Evolutionary conservation across 106 monocot species (phyloP), one percentile per base, ranked within the genome.

Genomic region (Narthecium ossifragum): DNA sequence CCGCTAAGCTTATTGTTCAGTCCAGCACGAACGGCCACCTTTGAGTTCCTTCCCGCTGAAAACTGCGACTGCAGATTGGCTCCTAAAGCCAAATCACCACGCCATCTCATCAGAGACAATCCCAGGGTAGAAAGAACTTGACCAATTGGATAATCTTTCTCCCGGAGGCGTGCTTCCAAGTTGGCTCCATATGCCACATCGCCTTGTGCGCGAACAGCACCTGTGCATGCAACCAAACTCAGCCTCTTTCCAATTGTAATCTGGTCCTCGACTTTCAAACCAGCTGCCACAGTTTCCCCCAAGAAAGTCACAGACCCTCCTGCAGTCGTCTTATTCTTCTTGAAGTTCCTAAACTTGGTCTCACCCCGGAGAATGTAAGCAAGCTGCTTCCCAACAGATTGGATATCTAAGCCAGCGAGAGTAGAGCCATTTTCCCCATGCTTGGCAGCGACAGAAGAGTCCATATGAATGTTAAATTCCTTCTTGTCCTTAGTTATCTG

Each of bases 401-500:
- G 96, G 51, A 96, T 70, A 48, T 90, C 90, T 59, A 96, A 90
- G 17, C 90, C 86, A 53, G 80, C 81, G 63, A 96, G 84, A 7
- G 75, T 74, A 1, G 96, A 96, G 9, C 73, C 83, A 67, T 78
- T 80, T 38, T 81, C 81, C 40, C 90, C 90, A 64, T 84, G 90
- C 49, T 90, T 96, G 37, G 84, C 78, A 7, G 96, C 55, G 36
- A 90, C 29, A 0, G 90, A 86, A 14, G 96, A 96, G 39, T 90
- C 90, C 46, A 96, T 36, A 56, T 90, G 86, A 36, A 96, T 81
- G 66, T 61, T 84, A 57, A 90, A 96, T 27, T 96, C 90, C 67
- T 90, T 96, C 54, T 96, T 96, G 53, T 90, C 90, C 56, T 96
- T 96, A 8, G 94, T 96, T 26, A 96, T 74, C 55, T 96, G 90